These are phyloP conservation scores for Metschnikowia reukaufii DNA, from an alignment of 805 yeast species.

Conservation along the genomic window DNA sequence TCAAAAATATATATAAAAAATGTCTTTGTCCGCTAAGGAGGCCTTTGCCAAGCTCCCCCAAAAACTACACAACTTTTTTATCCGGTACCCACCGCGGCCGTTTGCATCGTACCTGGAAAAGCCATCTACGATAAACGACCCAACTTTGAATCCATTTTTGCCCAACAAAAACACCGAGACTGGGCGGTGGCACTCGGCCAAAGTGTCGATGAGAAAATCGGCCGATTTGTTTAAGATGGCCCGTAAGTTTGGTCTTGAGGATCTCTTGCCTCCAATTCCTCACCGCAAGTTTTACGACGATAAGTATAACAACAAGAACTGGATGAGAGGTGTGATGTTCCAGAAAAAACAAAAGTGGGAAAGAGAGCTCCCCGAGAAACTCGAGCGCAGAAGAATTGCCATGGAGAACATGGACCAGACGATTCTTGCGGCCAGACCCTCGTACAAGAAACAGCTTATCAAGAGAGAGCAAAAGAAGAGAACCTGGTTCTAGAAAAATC, in stretches of 20 bases:
- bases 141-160: slow-evolving; percentile 80
- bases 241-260: slow-evolving; percentile 72
- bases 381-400: slow-evolving; percentile 63
- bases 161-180: slow-evolving; percentile 84
- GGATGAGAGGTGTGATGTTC: slow-evolving; percentile 71
- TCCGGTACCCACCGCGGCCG: slow-evolving; percentile 84
- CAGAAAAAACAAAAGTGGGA: slow-evolving; percentile 86
- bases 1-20: slow-evolving; percentile 1
- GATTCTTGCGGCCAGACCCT: slow-evolving; percentile 59
- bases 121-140: slow-evolving; percentile 65
- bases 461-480: slow-evolving; percentile 36
- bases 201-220: slow-evolving; percentile 77
- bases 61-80: slow-evolving; percentile 70
- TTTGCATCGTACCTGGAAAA: slow-evolving; percentile 60
- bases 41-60: slow-evolving; percentile 66
- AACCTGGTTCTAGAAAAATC: slow-evolving; percentile 31
- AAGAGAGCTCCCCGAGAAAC: slow-evolving; percentile 58
- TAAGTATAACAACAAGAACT: slow-evolving; percentile 65
- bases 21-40: slow-evolving; percentile 36
- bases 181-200: slow-evolving; percentile 72
- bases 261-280: slow-evolving; percentile 67
- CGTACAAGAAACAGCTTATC: slow-evolving; percentile 40
- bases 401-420: slow-evolving; percentile 63
- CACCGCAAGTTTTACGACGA: slow-evolving; percentile 76
- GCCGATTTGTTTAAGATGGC: slow-evolving; percentile 84